Base-by-base conservation (phyloP, 116 monocot species). In the Iris pallida region DNA sequence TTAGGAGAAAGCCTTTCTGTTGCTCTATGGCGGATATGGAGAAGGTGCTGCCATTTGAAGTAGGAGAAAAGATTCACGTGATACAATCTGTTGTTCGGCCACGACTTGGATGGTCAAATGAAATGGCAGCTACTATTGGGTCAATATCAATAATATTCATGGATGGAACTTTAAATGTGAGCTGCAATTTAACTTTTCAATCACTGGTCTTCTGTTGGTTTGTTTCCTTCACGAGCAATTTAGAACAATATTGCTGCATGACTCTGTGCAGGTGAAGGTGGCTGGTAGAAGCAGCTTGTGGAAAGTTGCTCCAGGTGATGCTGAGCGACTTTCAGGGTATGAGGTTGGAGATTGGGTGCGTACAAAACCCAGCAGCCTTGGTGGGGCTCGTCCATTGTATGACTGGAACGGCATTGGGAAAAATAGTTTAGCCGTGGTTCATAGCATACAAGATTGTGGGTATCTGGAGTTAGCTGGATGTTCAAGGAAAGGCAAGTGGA, bases 331-430 rank as follows among this genome's bases (percentile, higher is more conserved):
- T 53, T 86, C 97, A 3, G 97, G 90, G 16, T 97, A 90, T 70
- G 92, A 90, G 58, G 97, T 97, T 20, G 97, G 97, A 62, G 97
- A 97, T 58, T 97, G 97, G 97, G 97, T 97, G 7, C 92, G 82
- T 44, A 45, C 85, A 60, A 97, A 90, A 63, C 78, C 81, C 14
- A 90, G 73, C 68, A 90, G 79, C 65, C 61, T 76, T 75, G 92
- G 91, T 3, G 92, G 91, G 5, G 63, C 79, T 57, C 89, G 96
- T 57, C 92, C 92, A 0, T 81, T 85, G 42, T 96, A 91, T 73
- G 96, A 96, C 55, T 96, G 96, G 96, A 83, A 79, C 55, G 18
- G 16, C 30, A 67, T 81, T 7, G 97, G 92, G 7, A 97, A 86
- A 80, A 90, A 90, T 70, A 97, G 81, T 49, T 74, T 97, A 49